Evolutionary conservation across 2,329 filamentous ascomycete genomes (phyloP), one percentile per base, ranked within the genome.

Genomic region (Aureobasidium sp.): DNA sequence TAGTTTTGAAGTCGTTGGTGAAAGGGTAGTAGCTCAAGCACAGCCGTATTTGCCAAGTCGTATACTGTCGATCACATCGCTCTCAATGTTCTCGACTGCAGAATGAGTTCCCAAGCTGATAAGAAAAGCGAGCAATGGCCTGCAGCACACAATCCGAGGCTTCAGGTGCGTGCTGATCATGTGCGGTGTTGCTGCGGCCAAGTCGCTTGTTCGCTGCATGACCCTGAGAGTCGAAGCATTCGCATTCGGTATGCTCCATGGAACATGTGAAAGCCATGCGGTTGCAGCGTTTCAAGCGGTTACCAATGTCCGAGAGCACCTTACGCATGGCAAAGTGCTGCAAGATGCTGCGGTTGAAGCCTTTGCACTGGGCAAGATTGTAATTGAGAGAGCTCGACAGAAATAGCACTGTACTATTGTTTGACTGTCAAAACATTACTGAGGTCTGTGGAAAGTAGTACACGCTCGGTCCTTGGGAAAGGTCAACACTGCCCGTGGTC

Each of bases 1-100:
- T 47, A 58, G 32, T 29, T 11, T 15, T 3, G 2, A 1, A 47
- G 39, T 29, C 21, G 21, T 29, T 39, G 32, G 0, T 25, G 29
- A 4, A 25, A 5, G 39, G 32, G 41, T 21, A 21, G 21, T 21
- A 41, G 34, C 36, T 39, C 10, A 32, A 16, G 44, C 34, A 49
- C 44, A 32, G 27, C 44, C 55, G n/a, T 41, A 9, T 59, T 15
- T 48, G 54, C 54, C 42, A 58, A 58, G 54, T 47, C 42, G 42
- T 37, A n/a, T 34, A n/a, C 3, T 30, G 42, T 4, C 42, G 54
- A 48, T 58, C 42, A 27, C 32, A 47, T 47, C 6, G n/a, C 42
- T 8, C 21, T 47, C 21, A 13, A 16, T 37, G 30, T 27, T 58
- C 30, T 48, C 32, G 41, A 57, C 42, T 58, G 42, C 21, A 37